A percentile compares a stretch with the other conserved stretches of the same genome.
phyloP scores from a whole-genome alignment of 257 asterid genomes.

The Parsonsia alboflavescens region DNA sequence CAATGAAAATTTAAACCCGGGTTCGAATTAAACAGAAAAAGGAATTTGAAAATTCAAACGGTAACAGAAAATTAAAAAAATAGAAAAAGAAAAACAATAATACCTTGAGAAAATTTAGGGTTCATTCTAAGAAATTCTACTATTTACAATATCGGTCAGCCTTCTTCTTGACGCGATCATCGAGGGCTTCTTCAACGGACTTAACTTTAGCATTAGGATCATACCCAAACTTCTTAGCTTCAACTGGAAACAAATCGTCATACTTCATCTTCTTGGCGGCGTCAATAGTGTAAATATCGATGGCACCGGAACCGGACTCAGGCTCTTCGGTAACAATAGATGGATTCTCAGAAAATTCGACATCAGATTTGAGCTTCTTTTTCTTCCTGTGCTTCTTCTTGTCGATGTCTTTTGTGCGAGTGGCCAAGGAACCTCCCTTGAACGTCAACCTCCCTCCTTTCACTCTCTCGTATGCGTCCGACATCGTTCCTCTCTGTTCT shows the following conservation, averaged over 20 bases:
- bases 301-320: slow-evolving; percentile 32
- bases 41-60: neutral
- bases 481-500: slow-evolving; percentile 31
- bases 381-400: slow-evolving; percentile 71
- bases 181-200: slow-evolving; percentile 88
- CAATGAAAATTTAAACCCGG: neutral
- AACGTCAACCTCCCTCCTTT: slow-evolving; percentile 76
- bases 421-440: slow-evolving; percentile 89
- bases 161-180: slow-evolving; percentile 90
- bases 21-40: neutral
- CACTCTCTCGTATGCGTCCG: slow-evolving; percentile 81
- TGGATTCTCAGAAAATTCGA: slow-evolving; percentile 19
- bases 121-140: neutral
- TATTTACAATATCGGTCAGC: slow-evolving; percentile 97
- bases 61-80: neutral
- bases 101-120: slow-evolving; percentile 4
- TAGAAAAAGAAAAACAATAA: neutral
- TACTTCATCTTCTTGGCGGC: slow-evolving; percentile 97
- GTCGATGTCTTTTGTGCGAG: slow-evolving; percentile 67
- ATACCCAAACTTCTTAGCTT: slow-evolving; percentile 70
- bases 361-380: slow-evolving; percentile 34
- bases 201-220: slow-evolving; percentile 60
- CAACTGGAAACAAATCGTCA: slow-evolving; percentile 89
- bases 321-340: slow-evolving; percentile 33
- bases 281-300: slow-evolving; percentile 75